Evolutionary conservation across 179 eudicot genomes (phyloP).

Genomic region (Beta corolliflora): DNA sequence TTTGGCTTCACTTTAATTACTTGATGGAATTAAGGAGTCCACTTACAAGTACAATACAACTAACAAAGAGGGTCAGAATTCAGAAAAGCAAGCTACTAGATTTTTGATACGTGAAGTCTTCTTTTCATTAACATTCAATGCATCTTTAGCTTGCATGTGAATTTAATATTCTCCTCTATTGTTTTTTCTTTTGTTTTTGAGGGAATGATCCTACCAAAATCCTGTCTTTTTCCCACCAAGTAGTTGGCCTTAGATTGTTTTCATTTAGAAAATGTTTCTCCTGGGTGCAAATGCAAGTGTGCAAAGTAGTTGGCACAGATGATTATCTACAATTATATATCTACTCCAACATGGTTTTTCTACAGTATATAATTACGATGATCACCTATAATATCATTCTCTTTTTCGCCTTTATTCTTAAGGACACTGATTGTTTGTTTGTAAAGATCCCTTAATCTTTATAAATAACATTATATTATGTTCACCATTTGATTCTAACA

Average conservation of each 20-base stretch:
- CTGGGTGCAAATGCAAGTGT: neutral
- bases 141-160: slow-evolving; percentile 1
- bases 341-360: neutral
- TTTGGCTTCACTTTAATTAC: neutral
- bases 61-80: neutral
- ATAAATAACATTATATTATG: neutral
- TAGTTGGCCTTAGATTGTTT: neutral
- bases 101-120: neutral
- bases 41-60: neutral
- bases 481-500: neutral
- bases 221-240: slow-evolving; percentile 18
- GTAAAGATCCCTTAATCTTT: too few relatives aligned
- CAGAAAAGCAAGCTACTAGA: neutral
- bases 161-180: neutral
- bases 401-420: neutral
- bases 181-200: neutral
- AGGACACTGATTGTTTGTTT: neutral
- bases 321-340: neutral
- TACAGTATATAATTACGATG: neutral
- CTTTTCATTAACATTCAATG: slow-evolving; percentile 26
- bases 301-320: slow-evolving; percentile 7
- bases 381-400: neutral
- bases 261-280: too few relatives aligned
- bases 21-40: too few relatives aligned
- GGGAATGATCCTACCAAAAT: slow-evolving; percentile 23